A percentile compares a stretch with the other conserved stretches of the same genome.
Evolutionary conservation across 768 basidiomycete genomes (phyloP).

Genomic region (Basidioascus undulatus): DNA sequence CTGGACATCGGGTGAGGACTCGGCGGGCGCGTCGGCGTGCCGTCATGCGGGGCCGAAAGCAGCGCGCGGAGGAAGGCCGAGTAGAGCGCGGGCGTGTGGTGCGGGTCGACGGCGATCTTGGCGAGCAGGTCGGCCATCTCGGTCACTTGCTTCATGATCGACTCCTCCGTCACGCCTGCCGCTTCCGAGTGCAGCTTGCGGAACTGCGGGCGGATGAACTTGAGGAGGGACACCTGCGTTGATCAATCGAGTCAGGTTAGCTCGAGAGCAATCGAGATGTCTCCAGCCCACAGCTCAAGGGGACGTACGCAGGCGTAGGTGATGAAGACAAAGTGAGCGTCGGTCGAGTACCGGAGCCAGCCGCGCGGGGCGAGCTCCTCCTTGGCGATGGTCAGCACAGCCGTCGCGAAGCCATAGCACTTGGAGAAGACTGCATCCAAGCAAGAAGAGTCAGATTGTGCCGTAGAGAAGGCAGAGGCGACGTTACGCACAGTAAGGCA

Average conservation of each 20-base stretch:
- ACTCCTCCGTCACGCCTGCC: constrained; percentile 45
- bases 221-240: constrained; percentile 4
- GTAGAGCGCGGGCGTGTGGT: constrained; percentile 80
- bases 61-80: constrained; percentile 57
- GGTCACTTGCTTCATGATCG: constrained; percentile 41
- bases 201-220: constrained; percentile 71
- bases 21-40: too few relatives aligned
- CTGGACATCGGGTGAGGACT: too few relatives aligned
- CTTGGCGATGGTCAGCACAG: constrained; percentile 29
- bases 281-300: constrained; percentile 40
- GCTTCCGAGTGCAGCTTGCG: too few relatives aligned
- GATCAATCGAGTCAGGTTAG: background rate
- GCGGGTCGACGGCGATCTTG: constrained; percentile 43
- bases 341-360: constrained; percentile 58
- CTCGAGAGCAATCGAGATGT: background rate
- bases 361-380: constrained; percentile 57
- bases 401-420: constrained; percentile 8
- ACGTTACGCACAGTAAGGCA: constrained; percentile 8
- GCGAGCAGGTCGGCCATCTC: constrained; percentile 66
- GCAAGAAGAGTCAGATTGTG: background rate
- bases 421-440: background rate
- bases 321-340: constrained; percentile 71
- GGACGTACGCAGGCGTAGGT: constrained; percentile 84
- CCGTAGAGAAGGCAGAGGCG: background rate
- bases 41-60: too few relatives aligned